Evolutionary conservation across 768 basidiomycete species (phyloP).

Genomic region (Rhizopogon vinicolor): DNA sequence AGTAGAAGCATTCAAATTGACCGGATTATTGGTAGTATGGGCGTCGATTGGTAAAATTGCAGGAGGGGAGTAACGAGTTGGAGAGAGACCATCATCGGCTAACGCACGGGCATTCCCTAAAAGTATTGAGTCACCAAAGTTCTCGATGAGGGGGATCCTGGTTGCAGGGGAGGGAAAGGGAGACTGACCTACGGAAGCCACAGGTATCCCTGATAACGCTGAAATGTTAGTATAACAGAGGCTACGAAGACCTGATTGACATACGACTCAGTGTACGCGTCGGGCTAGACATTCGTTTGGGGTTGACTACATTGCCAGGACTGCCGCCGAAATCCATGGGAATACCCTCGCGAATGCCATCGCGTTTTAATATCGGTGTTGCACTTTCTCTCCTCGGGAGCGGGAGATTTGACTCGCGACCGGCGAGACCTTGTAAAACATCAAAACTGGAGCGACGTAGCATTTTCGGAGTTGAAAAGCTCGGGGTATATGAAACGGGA

Average conservation of each 20-base stretch:
- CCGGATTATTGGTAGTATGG: constrained; percentile 19
- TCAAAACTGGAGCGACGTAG: constrained; percentile 70
- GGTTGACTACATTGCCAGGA: constrained; percentile 30
- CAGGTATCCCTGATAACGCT: constrained; percentile 59
- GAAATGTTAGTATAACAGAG: constrained; percentile 7
- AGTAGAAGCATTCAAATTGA: constrained; percentile 29
- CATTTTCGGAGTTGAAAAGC: constrained; percentile 40
- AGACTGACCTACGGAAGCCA: constrained; percentile 70
- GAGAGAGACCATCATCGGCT: constrained; percentile 62
- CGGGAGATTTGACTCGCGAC: constrained; percentile 72
- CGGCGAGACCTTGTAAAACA: constrained; percentile 62
- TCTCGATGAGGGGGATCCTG: constrained; percentile 14
- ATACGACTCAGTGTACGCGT: constrained; percentile 76
- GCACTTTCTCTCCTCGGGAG: constrained; percentile 55
- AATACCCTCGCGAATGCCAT: constrained; percentile 69
- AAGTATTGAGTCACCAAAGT: constrained; percentile 12
- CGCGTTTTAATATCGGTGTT: constrained; percentile 35
- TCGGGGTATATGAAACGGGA: constrained; percentile 27
- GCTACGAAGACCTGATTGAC: constrained; percentile 27
- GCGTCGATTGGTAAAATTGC: constrained; percentile 31
- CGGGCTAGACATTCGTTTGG: constrained; percentile 63
- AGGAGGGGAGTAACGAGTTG: constrained; percentile 29
- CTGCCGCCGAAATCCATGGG: constrained; percentile 51
- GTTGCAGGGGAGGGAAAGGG: constrained; percentile 4
- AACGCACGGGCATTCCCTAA: constrained; percentile 81